phyloP scores from a whole-genome alignment of 1,284 basidiomycete species.

The Gomphus sp. region DNA sequence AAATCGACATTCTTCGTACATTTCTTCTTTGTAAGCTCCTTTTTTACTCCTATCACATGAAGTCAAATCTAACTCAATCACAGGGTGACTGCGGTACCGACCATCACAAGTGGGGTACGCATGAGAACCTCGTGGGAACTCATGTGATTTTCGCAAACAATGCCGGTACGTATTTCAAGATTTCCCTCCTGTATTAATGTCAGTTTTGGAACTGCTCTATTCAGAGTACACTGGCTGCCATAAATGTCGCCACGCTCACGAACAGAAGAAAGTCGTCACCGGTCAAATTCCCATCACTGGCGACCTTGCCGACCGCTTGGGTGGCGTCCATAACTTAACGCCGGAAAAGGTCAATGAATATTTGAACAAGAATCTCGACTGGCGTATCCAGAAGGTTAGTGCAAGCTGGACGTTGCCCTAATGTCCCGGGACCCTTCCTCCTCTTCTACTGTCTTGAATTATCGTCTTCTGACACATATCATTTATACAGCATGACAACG shows the following conservation, averaged over 20 bases:
- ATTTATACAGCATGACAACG: background rate
- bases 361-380: constrained; percentile 10
- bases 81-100: constrained; percentile 5
- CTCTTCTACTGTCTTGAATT: no score
- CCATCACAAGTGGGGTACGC: background rate
- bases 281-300: constrained; percentile 9
- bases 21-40: constrained; percentile 2
- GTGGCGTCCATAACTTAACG: background rate
- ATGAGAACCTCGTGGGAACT: constrained; percentile 9
- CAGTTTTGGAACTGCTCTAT: background rate
- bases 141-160: constrained; percentile 8
- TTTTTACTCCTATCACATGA: background rate
- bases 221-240: constrained; percentile 6
- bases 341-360: constrained; percentile 3
- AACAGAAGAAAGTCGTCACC: background rate
- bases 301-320: constrained; percentile 2
- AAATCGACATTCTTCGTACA: constrained; percentile 6
- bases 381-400: constrained; percentile 5
- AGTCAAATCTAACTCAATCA: background rate
- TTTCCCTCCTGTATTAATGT: background rate
- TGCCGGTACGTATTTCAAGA: background rate
- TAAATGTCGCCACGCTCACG: constrained; percentile 3
- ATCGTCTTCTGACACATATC: background rate
- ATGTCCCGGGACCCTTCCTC: no score
- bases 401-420: no score